Conservation (phyloP, 352 stramenopile genomes). For the Phytophthora meadii region DNA sequence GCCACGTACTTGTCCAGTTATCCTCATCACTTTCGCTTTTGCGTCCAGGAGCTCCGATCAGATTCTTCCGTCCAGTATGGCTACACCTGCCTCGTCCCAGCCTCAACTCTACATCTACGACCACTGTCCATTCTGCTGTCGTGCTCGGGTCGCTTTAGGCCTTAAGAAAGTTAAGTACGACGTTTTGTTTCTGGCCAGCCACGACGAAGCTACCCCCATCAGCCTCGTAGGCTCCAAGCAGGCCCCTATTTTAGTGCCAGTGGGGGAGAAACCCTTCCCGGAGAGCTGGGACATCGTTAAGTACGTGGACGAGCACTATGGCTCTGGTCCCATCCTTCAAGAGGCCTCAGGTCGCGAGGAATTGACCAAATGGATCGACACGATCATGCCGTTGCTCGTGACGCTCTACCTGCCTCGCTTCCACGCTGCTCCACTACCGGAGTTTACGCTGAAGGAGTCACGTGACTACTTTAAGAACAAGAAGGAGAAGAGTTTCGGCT, state of each 20-base stretch:
- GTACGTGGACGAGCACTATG: slow-evolving; percentile 62
- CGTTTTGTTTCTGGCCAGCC: slow-evolving; percentile 52
- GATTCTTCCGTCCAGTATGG: not conserved
- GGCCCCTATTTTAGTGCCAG: slow-evolving; percentile 54
- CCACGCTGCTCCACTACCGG: slow-evolving; percentile 46
- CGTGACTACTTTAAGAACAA: slow-evolving; percentile 60
- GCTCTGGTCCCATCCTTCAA: slow-evolving; percentile 38
- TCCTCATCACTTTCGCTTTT: slow-evolving; percentile 1
- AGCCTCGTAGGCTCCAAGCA: slow-evolving; percentile 54
- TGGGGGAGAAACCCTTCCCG: slow-evolving; percentile 49
- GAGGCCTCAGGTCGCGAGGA: slow-evolving; percentile 46
- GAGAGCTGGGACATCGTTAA: slow-evolving; percentile 69
- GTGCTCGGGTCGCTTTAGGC: slow-evolving; percentile 56
- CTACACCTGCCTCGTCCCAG: slow-evolving; percentile 1
- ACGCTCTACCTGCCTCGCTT: slow-evolving; percentile 54
- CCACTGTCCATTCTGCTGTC: slow-evolving; percentile 62
- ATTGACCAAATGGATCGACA: slow-evolving; percentile 50
- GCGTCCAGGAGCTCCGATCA: slow-evolving; percentile 8
- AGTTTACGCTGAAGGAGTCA: slow-evolving; percentile 53
- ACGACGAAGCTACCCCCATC: slow-evolving; percentile 63
- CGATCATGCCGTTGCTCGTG: slow-evolving; percentile 34
- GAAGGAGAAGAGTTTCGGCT: slow-evolving; percentile 56
- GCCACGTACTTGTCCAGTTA: slow-evolving; percentile 7
- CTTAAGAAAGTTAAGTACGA: slow-evolving; percentile 52
- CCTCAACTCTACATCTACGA: slow-evolving; percentile 70